These are phyloP conservation scores for Hyphodiscus sp. DNA, from an alignment of 2,329 filamentous ascomycete species.

Conservation along the genomic window DNA sequence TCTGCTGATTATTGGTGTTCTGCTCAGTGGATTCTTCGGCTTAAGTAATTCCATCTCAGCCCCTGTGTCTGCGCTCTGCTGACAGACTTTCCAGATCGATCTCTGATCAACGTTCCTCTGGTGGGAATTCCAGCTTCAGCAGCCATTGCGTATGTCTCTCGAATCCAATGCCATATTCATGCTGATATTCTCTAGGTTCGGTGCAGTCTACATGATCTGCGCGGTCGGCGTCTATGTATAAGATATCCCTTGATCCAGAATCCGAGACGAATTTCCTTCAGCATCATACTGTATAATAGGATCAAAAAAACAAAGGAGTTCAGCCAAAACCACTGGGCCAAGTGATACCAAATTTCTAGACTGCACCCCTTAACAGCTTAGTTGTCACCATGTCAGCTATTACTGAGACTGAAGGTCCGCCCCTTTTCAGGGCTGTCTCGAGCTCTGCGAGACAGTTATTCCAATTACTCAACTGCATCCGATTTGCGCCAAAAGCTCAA, in stretches of 20 bases:
- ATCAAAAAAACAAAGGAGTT: constrained; percentile 24
- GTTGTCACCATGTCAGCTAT: constrained; percentile 24
- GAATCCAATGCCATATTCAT: background rate
- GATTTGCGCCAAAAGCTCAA: constrained; percentile 48
- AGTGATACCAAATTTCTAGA: constrained; percentile 13
- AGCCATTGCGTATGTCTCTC: constrained; percentile 70
- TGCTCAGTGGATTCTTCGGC: constrained; percentile 73
- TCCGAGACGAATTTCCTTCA: constrained; percentile 19
- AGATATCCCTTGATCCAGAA: constrained; percentile 13
- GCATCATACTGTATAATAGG: constrained; percentile 29
- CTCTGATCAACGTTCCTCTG: constrained; percentile 66
- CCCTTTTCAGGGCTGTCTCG: constrained; percentile 68
- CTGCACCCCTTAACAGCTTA: background rate
- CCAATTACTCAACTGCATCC: constrained; percentile 52
- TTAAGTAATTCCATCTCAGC: constrained; percentile 58
- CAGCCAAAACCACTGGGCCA: constrained; percentile 7
- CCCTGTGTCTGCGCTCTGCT: background rate
- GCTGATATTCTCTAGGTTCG: constrained; percentile 55
- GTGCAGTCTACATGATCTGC: constrained; percentile 97
- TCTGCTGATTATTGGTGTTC: constrained; percentile 65
- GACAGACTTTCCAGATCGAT: constrained; percentile 58
- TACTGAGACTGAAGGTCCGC: constrained; percentile 30
- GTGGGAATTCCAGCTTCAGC: constrained; percentile 83
- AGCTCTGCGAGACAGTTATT: constrained; percentile 72
- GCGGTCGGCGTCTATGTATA: constrained; percentile 97